These are phyloP conservation scores for Podaxis pistillaris DNA, from an alignment of 768 basidiomycete species.

Conservation along the genomic window DNA sequence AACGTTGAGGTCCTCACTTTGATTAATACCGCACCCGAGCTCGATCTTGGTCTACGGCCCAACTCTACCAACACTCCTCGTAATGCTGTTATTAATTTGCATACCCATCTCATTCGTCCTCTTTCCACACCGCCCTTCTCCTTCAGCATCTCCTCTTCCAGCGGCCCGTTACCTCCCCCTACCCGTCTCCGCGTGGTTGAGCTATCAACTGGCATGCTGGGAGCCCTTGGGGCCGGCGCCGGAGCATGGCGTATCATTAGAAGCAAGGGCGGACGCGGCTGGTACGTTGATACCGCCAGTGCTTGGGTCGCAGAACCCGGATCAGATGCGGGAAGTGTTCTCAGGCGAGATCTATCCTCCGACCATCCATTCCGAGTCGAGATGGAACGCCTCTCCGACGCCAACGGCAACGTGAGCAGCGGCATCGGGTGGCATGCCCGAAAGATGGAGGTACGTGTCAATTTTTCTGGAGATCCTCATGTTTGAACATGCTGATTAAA, in stretches of 20 bases:
- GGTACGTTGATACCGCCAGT: conserved; percentile 90
- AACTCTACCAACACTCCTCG: conserved; percentile 44
- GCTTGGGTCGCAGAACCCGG: conserved; percentile 66
- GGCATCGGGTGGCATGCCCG: conserved; percentile 94
- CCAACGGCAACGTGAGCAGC: conserved; percentile 87
- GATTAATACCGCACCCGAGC: conserved; percentile 70
- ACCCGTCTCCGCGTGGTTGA: conserved; percentile 88
- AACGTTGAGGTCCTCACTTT: conserved; percentile 88
- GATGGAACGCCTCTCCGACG: conserved; percentile 69
- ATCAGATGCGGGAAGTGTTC: conserved; percentile 38
- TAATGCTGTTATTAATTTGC: conserved; percentile 73
- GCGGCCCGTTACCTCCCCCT: conserved; percentile 42
- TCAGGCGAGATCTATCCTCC: conserved; percentile 56
- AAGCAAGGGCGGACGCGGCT: conserved; percentile 91
- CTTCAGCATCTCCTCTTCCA: conserved; percentile 44
- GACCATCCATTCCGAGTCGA: conserved; percentile 70
- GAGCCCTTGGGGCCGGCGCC: conserved; percentile 72
- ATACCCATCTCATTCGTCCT: conserved; percentile 75
- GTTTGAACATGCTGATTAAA: neutral
- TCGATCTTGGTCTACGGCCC: conserved; percentile 53
- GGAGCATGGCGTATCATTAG: conserved; percentile 87
- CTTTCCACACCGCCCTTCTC: conserved; percentile 78
- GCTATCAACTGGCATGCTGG: conserved; percentile 68
- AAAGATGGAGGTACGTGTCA: conserved; percentile 88
- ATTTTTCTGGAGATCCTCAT: neutral